A percentile compares a stretch with the other conserved stretches of the same genome.
Conservation (phyloP, 768 basidiomycete species). For the Lentinus brumalis region DNA sequence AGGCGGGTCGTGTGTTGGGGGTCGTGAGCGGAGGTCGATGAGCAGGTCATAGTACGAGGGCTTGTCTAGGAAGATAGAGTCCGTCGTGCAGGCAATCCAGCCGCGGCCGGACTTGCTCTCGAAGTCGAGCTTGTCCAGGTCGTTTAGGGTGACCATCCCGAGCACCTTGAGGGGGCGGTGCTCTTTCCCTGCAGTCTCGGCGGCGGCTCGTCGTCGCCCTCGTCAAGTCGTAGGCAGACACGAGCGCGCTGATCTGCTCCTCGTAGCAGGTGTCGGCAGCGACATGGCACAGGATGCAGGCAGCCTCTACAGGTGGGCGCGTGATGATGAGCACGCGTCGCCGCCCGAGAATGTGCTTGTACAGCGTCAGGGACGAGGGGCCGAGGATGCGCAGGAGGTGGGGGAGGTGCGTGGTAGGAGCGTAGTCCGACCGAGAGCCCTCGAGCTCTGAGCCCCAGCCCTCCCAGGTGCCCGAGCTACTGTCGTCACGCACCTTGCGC, state of each 20-base stretch:
- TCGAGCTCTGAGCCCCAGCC: constrained; percentile 73
- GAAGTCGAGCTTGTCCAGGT: constrained; percentile 60
- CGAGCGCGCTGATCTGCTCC: constrained; percentile 26
- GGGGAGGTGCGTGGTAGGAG: constrained; percentile 72
- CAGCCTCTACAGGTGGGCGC: constrained; percentile 75
- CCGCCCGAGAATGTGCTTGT: constrained; percentile 77
- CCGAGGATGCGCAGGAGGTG: constrained; percentile 78
- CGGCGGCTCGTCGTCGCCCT: constrained; percentile 11
- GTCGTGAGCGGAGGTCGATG: constrained; percentile 73
- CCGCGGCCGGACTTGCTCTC: constrained; percentile 65
- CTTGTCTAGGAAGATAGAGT: constrained; percentile 82
- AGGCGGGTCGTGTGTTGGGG: constrained; percentile 62
- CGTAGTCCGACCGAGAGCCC: constrained; percentile 39
- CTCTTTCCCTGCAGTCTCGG: constrained; percentile 40
- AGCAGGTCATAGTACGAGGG: constrained; percentile 78
- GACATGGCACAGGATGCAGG: constrained; percentile 66
- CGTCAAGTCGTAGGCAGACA: constrained; percentile 7
- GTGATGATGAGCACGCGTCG: constrained; percentile 81
- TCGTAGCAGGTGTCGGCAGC: constrained; percentile 67
- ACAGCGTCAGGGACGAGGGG: constrained; percentile 74
- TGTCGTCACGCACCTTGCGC: constrained; percentile 47
- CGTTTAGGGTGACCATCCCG: constrained; percentile 79
- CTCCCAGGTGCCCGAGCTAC: constrained; percentile 61
- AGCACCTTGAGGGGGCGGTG: constrained; percentile 65
- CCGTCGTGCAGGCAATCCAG: constrained; percentile 87